Evolutionary conservation across 2,329 filamentous ascomycete genomes (phyloP), one percentile per base, ranked within the genome.

Genomic region (Huntiella omanensis): DNA sequence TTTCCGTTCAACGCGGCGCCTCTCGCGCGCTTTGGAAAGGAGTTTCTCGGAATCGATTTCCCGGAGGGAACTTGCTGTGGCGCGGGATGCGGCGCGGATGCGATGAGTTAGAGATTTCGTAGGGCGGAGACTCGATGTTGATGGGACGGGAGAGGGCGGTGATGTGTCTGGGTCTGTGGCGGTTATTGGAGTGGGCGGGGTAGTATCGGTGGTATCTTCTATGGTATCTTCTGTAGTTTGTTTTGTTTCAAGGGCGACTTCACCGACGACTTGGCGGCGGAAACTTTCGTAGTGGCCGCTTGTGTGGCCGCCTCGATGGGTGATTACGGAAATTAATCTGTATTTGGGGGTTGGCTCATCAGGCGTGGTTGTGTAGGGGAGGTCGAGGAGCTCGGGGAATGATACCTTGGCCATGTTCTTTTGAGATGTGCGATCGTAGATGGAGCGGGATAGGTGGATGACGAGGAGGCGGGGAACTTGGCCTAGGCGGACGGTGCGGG

Each of bases 231-330:
- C 22, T 28, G 22, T 28, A 28, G 22, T 28, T 28, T 7, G 22
- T 10, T 28, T 28, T 7, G 8, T 8, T 28, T 28, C 22, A 28
- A 28, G 22, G 8, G 22, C 22, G 22, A 28, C 22, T 28, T 28
- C 22, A 10, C 7, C 2, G 6, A 84, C 64, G 49, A 83, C 80
- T 60, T 96, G 91, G 34, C 91, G 75, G 33, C 91, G 74, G 60
- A 96, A 96, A 1, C 86, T 88, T 60, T 98, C 91, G 63, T 98
- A 98, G 58, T 98, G 91, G 1, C 91, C 91, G 55, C 86, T 94
- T 57, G 94, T 80, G 59, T 98, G 91, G 51, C 83, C 92, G 34
- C 91, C 91, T 56, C 93, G 93, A 59, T 98, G 91, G 16, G 84
- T 93, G 33, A 98, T 85, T 33, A 93, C 75, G 10, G 81, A 85